Evolutionary conservation across 805 yeast species (phyloP), one percentile per base, ranked within the genome.

Genomic region (Peterozyma toletana): DNA sequence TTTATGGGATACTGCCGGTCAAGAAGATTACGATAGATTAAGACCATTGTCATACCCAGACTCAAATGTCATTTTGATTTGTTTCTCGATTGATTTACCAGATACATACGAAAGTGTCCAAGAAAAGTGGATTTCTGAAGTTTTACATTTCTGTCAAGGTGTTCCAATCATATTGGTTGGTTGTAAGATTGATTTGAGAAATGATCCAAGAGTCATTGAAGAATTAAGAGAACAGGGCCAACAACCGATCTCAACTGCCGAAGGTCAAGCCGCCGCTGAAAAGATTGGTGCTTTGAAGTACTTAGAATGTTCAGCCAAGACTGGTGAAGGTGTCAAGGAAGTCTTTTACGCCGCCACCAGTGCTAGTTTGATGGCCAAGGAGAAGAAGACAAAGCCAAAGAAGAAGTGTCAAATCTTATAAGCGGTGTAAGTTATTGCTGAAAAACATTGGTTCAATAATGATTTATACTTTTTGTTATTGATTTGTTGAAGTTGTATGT

Each of bases 1-100:
- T 7, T 73, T 89, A 53, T 89, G 96, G 96, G 96, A 89, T 88
- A 89, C 96, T 54, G 96, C 97, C 45, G 97, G 97, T 52, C 97
- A 89, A 77, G 97, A 89, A 73, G 97, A 90, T 71, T 89, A 89
- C 63, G 96, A 88, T 66, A 85, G 96, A 67, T 73, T 87, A 55
- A 83, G 96, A 68, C 96, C 96, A 37, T 71, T 87, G 52, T 83
- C 91, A 11, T 89, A 89, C 67, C 96, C 96, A 49, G 96, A 89
- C 63, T 84, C 96, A 35, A 86, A 87, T 62, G 96, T 89, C 50
- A 85, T 89, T 48, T 75, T 89, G 60, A 87, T 89, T 57, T 89
- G 96, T 75, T 89, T 88, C 71, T 80, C 95, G 15, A 77, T 89
- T 50, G 96, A 87, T 61, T 75, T 89, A 36, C 96, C 96, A 54